Percentiles rank a stretch among this genome's conserved stretches.
Evolutionary conservation across 2,329 filamentous ascomycete genomes (phyloP).

Genomic region (Zarea fungicola): DNA sequence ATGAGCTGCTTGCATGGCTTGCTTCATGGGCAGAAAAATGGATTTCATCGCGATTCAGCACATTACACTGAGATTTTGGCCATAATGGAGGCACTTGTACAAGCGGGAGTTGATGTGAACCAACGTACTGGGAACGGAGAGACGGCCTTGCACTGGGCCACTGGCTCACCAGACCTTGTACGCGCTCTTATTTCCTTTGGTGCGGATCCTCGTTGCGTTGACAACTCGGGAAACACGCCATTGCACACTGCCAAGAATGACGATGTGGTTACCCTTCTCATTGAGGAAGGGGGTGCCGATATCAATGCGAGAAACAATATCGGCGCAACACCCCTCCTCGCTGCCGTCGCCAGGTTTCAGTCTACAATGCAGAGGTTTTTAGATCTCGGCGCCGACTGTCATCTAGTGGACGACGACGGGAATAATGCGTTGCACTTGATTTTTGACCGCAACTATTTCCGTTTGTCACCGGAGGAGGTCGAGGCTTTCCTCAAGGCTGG

Average conservation of each 20-base stretch:
- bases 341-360: background rate
- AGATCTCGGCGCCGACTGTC: background rate
- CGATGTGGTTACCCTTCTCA: background rate
- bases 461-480: background rate
- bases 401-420: background rate
- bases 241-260: background rate
- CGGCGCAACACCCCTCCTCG: background rate
- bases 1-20: slow-evolving; percentile 1
- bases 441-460: too few species aligned
- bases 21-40: background rate
- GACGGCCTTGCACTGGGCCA: background rate
- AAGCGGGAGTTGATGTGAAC: slow-evolving; percentile 5
- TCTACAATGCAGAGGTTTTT: background rate
- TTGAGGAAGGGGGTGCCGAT: background rate
- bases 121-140: background rate
- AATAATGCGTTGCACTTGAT: background rate
- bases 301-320: background rate
- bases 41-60: too few species aligned
- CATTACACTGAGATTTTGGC: too few species aligned
- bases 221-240: background rate
- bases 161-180: background rate
- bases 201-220: background rate
- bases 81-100: too few species aligned
- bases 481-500: background rate
- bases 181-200: background rate